Evolutionary conservation across 2,329 filamentous ascomycete species (phyloP), one percentile per base, ranked within the genome.

Genomic region (Fusarium luffae): DNA sequence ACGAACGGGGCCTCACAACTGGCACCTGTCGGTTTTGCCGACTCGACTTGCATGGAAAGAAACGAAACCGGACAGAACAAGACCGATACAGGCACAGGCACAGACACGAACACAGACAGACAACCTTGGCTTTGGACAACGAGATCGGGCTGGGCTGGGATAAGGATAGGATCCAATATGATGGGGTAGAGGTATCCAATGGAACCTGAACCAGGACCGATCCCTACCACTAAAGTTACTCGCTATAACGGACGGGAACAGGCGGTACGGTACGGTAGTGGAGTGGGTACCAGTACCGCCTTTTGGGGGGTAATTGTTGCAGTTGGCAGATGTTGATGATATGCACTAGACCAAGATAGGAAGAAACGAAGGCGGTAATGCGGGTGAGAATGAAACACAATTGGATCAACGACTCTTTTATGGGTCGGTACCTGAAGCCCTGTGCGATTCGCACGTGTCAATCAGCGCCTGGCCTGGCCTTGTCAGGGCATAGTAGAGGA

Each of bases 391-490:
- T 57, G 66, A 59, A 49, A 62, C 43, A 12, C 59, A 28, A 71
- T 71, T 71, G 68, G 68, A 32, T 41, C 27, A 58, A 19, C 56
- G 21, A 21, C 27, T 40, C 34, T 32, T 30, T 14, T 56, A 28
- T 57, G 61, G 65, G 58, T 57, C 55, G 66, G 69, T 72, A 73
- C 61, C 66, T 71, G 68, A 67, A 44, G 70, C 68, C 71, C 68
- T 66, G 61, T 71, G 61, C 65, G 63, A 70, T 71, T 70, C 64
- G 68, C 68, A 70, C 68, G 68, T 71, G 68, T 71, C 68, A 64
- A 46, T 51, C 68, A 68, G 44, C 54, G 56, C 56, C 64, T 63
- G 52, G 55, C 46, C 28, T 65, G 30, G 47, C 37, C 32, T 41
- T 27, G 32, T 41, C 32, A 52, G 34, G 49, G n/a, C 32, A 49